Conservation (phyloP, 352 stramenopile species). For the Globisporangium acanthophoron region DNA sequence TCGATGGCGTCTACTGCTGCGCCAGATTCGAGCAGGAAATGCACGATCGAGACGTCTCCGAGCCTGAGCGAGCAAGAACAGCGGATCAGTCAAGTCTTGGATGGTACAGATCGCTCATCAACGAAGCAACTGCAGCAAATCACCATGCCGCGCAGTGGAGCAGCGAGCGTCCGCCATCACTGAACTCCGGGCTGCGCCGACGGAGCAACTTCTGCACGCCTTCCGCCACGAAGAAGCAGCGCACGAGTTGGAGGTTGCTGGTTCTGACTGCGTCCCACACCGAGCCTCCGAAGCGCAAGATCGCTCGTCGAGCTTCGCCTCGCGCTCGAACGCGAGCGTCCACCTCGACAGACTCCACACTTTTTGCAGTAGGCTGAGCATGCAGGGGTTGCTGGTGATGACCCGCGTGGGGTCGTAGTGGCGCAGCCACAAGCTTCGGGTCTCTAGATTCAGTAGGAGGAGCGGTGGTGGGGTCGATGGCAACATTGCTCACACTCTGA, state of each 20-base stretch:
- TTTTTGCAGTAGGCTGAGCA: not conserved
- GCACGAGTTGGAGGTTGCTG: constrained; percentile 45
- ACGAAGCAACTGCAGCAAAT: not conserved
- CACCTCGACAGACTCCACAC: constrained; percentile 1
- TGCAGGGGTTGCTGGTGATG: not conserved
- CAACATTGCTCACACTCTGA: not conserved
- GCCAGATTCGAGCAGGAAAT: constrained; percentile 40
- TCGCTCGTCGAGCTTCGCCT: constrained; percentile 42
- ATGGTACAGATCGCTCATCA: too few species aligned
- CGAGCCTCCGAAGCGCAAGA: constrained; percentile 48
- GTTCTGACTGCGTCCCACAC: constrained; percentile 47
- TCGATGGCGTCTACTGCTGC: constrained; percentile 51
- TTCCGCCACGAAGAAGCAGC: constrained; percentile 62
- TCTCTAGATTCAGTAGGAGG: not conserved
- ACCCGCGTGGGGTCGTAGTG: not conserved
- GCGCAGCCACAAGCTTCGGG: not conserved
- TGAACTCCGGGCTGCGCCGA: constrained; percentile 29
- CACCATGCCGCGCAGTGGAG: constrained; percentile 67
- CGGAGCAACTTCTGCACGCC: constrained; percentile 34
- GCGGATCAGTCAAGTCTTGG: not conserved
- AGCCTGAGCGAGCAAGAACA: constrained; percentile 12
- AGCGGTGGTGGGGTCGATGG: constrained; percentile 1
- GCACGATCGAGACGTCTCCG: constrained; percentile 22
- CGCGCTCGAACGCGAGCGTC: constrained; percentile 31
- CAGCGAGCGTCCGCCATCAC: constrained; percentile 53